These are phyloP conservation scores for Trypethelium eluteriae DNA, from an alignment of 495 filamentous ascomycete species.

Conservation along the genomic window DNA sequence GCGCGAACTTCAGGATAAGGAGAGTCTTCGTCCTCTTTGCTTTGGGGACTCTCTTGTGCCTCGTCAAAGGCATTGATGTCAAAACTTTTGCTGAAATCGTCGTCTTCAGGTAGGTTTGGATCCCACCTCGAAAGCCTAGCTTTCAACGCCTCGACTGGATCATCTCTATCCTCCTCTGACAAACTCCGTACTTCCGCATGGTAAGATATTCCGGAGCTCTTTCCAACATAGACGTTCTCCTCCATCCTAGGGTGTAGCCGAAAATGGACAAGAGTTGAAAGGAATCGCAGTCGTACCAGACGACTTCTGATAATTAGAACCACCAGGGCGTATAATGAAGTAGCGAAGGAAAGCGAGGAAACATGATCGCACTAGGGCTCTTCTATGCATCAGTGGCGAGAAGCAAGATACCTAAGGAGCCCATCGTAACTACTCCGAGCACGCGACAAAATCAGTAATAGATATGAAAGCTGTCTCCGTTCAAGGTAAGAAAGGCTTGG, in stretches of 20 bases:
- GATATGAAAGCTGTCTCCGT: too few relatives aligned
- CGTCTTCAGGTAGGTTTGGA: conserved; percentile 43
- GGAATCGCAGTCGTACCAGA: not conserved
- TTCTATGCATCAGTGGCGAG: too few relatives aligned
- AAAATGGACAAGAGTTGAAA: not conserved
- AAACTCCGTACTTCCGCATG: not conserved
- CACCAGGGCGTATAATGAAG: not conserved
- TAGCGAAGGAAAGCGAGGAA: not conserved
- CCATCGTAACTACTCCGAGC: too few relatives aligned
- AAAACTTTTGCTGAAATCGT: conserved; percentile 29
- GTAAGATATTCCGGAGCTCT: not conserved
- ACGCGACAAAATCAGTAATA: too few relatives aligned
- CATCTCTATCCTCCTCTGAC: not conserved
- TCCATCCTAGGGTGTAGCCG: not conserved
- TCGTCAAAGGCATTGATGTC: conserved; percentile 36
- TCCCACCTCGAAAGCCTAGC: conserved; percentile 29
- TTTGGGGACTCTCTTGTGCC: conserved; percentile 7
- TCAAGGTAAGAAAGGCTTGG: too few relatives aligned
- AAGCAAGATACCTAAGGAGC: too few relatives aligned
- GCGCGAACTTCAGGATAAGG: conserved; percentile 42
- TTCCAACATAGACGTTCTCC: not conserved
- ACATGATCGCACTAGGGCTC: not conserved
- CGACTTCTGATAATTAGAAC: conserved; percentile 1
- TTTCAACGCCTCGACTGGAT: not conserved
- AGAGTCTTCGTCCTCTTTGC: conserved; percentile 44